Evolutionary conservation across 1,139 yeast genomes (phyloP), one percentile per base, ranked within the genome.

Genomic region (Arxiozyma heterogenica): DNA sequence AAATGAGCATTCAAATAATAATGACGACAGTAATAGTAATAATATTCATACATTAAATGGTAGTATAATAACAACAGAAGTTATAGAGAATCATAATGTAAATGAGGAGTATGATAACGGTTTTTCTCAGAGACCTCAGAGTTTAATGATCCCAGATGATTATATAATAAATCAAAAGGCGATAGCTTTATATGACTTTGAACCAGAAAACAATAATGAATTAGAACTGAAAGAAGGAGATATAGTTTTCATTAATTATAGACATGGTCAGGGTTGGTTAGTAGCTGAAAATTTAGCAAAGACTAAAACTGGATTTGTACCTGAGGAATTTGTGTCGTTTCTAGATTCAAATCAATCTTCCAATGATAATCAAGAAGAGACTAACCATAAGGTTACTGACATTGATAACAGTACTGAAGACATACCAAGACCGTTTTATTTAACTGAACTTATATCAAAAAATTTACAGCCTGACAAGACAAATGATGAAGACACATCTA

Each of bases 181-280:
- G 1, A 73, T 91, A 27, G 98, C 98, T 1, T 69, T 94, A 53
- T 93, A 90, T 69, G 94, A 91, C 63, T 93, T 93, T 67, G 76
- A 74, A 39, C 96, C 98, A 0, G 98, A 93, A 67, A 93, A 93
- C 69, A 96, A 89, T 62, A 93, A 93, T 68, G 99, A 93, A 64
- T 82, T 91, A 52, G 82, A 79, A 17, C 73, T 93, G 45, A 71
- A 70, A 9, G 95, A 86, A 63, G 96, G 96, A 44, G 98, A 93
- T 70, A 70, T 81, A 21, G 81, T 94, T 3, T 85, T 93, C 81
- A 86, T 93, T 39, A 82, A 86, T 56, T 91, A 91, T 69, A 80
- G 95, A 58, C 96, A 93, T 68, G 98, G 98, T 22, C 97, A 93
- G 68, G 99, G 99, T 7, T 93, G 98, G 99, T 76, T 94, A 5